Evolutionary conservation across 257 asterid species (phyloP), one percentile per base, ranked within the genome.

Genomic region (Euphrasia confusa): DNA sequence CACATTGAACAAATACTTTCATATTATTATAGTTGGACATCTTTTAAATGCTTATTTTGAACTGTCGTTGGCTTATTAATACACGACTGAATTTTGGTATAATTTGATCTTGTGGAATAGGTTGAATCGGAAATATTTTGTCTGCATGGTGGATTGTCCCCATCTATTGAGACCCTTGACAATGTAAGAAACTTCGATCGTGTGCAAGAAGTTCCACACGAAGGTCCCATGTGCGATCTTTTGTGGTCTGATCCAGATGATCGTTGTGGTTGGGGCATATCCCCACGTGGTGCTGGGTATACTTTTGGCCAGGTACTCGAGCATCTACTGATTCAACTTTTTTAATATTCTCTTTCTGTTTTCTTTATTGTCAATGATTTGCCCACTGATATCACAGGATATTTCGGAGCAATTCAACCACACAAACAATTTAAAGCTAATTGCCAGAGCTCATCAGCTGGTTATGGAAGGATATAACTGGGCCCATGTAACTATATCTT

Each of bases 241-340:
- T 65, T 87, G 72, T 87, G 95, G 95, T 87, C 95, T 52, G 95
- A 87, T 66, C 95, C 95, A 3, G 95, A 87, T 77, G 95, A 84
- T 63, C 89, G 95, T 26, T 86, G 93, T 58, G 95, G 95, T 66
- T 86, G 95, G 95, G 95, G 95, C 30, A 87, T 87, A 65, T 87
- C 95, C 33, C 95, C 95, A 7, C 88, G 95, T 68, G 95, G 95
- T 66, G 95, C 95, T 77, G 95, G 95, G 33, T 87, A 87, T 69
- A 87, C 95, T 64, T 87, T 87, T 60, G 95, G 95, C 71, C 90
- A 87, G 81, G 95, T 82, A 73, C 58, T 33, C 33, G 5, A 40
- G 28, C 64, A 47, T 30, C 33, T 5, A 30, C 33, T 30, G 33
- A 30, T 30, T 30, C 33, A 30, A 30, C 4, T 30, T 30, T 30